Base-by-base conservation (phyloP, 176 grass and related monocot species). In the maize (Zea mays) region DNA sequence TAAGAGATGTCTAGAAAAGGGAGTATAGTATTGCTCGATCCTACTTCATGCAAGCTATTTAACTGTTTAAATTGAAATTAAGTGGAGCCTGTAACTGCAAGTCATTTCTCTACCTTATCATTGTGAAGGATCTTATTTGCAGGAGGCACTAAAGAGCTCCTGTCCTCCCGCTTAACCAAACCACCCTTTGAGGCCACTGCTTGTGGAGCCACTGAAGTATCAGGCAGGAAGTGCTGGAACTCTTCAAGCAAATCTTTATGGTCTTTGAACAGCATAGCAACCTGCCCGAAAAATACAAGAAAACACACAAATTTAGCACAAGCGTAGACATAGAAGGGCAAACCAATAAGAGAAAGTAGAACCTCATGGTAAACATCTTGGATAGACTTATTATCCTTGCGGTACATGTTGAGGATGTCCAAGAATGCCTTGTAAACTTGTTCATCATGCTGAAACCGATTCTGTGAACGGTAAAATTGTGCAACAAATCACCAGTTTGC, bases 351-450 rank as follows among this genome's bases (percentile, higher is more conserved):
- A 55, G 4, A 39, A 71, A 73, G 74, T 64, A 65, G 57, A 69
- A 98, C 96, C 87, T 99, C 96, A n/a, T 92, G 90, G 41, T 99
- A 95, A 68, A 99, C 96, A 14, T 99, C 96, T 71, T 99, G 96
- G 66, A 99, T 99, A 57, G 92, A 90, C 72, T 95, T 99, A 67
- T 95, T 94, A 61, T 99, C 96, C 86, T 92, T 99, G 79, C 96
- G 85, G 44, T 99, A 99, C 96, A 99, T 95, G 86, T 99, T 95
- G 80, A 99, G 92, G 36, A 99, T 95, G 85, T 99, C 96, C 72
- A 99, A 80, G 77, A 99, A 99, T 62, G 96, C 65, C 83, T 99
- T 99, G 88, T 99, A 99, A 37, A 99, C 92, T 70, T 93, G 92
- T 12, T 99, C 96, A 37, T 99, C 96, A 2, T 92, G 75, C 78